Percentiles rank a stretch among this genome's conserved stretches.
phyloP scores from a whole-genome alignment of 2,329 filamentous ascomycete species.

The Nannizzia gypsea region DNA sequence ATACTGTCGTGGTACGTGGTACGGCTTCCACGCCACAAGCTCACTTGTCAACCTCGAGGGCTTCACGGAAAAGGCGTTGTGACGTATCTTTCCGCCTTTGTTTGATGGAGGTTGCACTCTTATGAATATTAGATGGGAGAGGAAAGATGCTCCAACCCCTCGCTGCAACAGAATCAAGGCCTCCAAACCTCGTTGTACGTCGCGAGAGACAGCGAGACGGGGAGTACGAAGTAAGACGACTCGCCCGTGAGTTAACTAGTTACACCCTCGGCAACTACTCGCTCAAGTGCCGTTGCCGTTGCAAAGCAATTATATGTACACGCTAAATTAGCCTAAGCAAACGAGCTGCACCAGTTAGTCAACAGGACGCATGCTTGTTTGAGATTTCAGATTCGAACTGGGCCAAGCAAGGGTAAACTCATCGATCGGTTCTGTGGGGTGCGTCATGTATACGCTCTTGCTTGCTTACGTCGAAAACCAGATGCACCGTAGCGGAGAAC shows the following conservation, averaged over 20 bases:
- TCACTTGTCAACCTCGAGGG: constrained; percentile 4
- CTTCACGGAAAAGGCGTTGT: background rate
- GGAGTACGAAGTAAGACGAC: background rate
- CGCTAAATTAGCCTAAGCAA: background rate
- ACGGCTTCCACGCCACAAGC: background rate
- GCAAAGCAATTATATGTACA: background rate
- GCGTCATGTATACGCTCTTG: background rate
- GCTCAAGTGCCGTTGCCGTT: background rate
- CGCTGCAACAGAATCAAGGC: background rate
- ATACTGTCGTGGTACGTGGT: background rate
- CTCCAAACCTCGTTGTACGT: background rate
- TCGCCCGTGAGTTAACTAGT: background rate
- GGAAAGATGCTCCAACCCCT: background rate
- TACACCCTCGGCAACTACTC: background rate
- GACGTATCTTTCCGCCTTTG: background rate
- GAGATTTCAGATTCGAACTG: background rate
- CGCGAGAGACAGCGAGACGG: background rate
- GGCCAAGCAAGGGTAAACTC: background rate
- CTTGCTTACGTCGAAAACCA: background rate
- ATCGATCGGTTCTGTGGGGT: constrained; percentile 5
- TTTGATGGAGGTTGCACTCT: background rate
- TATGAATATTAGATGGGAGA: background rate
- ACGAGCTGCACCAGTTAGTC: background rate
- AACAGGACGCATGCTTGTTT: background rate
- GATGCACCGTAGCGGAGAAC: background rate